Evolutionary conservation across 352 stramenopile species (phyloP), one percentile per base, ranked within the genome.

Genomic region (Hyaloperonospora brassicae): DNA sequence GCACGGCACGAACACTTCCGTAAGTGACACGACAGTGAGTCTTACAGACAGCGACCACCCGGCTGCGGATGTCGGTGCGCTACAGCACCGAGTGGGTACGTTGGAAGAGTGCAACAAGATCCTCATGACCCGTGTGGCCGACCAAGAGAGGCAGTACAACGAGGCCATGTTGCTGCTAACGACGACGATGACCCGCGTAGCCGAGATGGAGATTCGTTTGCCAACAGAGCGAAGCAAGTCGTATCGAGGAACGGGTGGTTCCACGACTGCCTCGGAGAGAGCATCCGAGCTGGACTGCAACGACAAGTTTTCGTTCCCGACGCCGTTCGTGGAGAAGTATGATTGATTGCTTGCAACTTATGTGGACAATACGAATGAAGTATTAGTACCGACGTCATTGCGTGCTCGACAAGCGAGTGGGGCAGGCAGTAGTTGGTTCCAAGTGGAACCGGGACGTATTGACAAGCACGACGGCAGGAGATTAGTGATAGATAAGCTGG

Each of bases 81-180:
- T 89, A 23, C 60, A 84, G 51, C 55, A 81, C 30, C 81, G 77
- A 1, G 66, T 93, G 27, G 54, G 55, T 14, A 69, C 65, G 35
- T 61, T 93, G 9, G 80, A 90, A 36, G 76, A 87, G 47, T 75
- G 76, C 58, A 93, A 93, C 73, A 81, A 84, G 48, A 59, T 78
- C 40, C 60, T 93, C 8, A 64, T 86, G 52, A 84, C 63, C 12
- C 79, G 80, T 21, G 65, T 90, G 38, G 63, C 64, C 0, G 75
- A 89, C 39, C 80, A 91, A 62, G 78, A 93, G 68, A 87, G 84
- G 42, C 83, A 93, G 59, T 89, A 93, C 66, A 81, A 87, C 47
- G 78, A 93, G 55, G 81, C 79, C 22, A 93, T 91, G 83, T 64
- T 93, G 57, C 57, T 93, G 55, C 66, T 93, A 21, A 89, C 79